Base-by-base conservation (phyloP, 352 stramenopile genomes). In the Albugo candida region DNA sequence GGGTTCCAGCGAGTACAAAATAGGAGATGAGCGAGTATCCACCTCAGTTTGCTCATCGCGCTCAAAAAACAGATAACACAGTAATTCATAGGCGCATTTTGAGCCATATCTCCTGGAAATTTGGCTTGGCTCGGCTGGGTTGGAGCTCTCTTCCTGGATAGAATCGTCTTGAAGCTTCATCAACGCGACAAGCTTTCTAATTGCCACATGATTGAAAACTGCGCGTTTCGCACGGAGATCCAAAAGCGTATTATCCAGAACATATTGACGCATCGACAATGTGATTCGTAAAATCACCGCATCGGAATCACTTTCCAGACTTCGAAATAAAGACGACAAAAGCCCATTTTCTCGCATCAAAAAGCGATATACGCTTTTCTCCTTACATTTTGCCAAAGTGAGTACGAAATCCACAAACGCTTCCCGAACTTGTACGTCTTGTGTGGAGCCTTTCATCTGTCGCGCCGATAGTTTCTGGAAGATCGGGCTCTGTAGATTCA, bases 311-410 rank as follows among this genome's bases (percentile, higher is more conserved):
- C 65, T 63, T 31, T 89, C 76, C 39, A 92, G 45, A 51, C 67
- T 78, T 54, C 86, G 84, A 51, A 83, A 83, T 35, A 92, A 55
- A 27, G 71, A 78, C 5, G 60, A 47, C 2, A 68, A 62, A 0
- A 87, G 24, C 0, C 79, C 76, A 36, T 67, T 69, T 11, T 86
- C 76, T 46, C 86, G 85, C 36, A 82, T 56, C 0, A 71, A 71
- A 43, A 92, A 92, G 5, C 78, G 71, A 40, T 77, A 65, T 36
- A 88, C 76, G 48, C 78, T 87, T 45, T 70, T 70, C 59, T 92
- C 78, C 0, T 60, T 49, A 48, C 74, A 83, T 20, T 61, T 54
- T 0, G 61, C 69, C 3, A 92, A 60, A 21, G 67, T 56, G 19
- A 84, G 58, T 27, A 83, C 74, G 13, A 92, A 48, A 0, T 59